phyloP scores from a whole-genome alignment of 768 basidiomycete species.

The Rhodotorula graminis region DNA sequence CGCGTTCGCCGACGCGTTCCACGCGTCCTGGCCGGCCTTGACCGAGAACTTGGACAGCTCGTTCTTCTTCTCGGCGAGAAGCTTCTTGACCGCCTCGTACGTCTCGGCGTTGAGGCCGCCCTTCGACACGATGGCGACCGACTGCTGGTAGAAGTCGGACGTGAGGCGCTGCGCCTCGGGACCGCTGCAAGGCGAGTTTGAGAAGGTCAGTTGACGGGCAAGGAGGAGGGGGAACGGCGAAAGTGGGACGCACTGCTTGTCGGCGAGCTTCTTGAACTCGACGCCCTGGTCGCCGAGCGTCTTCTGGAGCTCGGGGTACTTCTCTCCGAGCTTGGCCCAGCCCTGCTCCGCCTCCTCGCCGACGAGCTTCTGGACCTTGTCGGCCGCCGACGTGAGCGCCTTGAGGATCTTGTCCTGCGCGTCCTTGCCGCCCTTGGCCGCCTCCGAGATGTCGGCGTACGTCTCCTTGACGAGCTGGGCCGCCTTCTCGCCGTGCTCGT shows the following conservation, averaged over 20 bases:
- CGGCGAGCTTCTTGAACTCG: constrained; percentile 39
- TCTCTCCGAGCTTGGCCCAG: constrained; percentile 33
- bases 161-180: constrained; percentile 40
- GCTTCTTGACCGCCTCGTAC: constrained; percentile 35
- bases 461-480: constrained; percentile 37
- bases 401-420: constrained; percentile 31
- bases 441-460: constrained; percentile 38
- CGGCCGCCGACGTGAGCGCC: constrained; percentile 26
- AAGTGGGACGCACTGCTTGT: constrained; percentile 33
- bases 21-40: constrained; percentile 38
- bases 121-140: constrained; percentile 28
- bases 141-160: constrained; percentile 36
- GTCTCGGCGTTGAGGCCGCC: constrained; percentile 41
- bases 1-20: constrained; percentile 29
- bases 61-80: constrained; percentile 37
- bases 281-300: constrained; percentile 32
- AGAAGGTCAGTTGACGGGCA: background rate
- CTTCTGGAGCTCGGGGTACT: constrained; percentile 39
- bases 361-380: constrained; percentile 36
- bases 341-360: constrained; percentile 32
- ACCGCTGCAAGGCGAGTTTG: constrained; percentile 21
- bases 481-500: constrained; percentile 40
- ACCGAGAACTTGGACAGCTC: constrained; percentile 36
- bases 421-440: constrained; percentile 36
- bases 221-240: too few relatives aligned